Percentiles rank a stretch among this genome's conserved stretches.
These are phyloP conservation scores for Heterobasidion annosum DNA, from an alignment of 1,284 basidiomycete species.

Conservation along the genomic window DNA sequence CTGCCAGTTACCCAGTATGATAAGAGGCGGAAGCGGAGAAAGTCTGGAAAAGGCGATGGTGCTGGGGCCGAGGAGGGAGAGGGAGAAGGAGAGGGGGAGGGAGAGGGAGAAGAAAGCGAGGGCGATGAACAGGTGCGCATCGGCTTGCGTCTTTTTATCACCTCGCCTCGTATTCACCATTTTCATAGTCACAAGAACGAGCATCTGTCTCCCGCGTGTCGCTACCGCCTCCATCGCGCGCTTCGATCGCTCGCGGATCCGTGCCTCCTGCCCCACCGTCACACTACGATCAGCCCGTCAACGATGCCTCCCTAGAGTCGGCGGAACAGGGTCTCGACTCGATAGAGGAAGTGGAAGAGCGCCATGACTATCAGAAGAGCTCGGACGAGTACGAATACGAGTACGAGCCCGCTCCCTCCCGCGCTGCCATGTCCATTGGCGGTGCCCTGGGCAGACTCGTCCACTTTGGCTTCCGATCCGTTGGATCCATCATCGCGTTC, in stretches of 20 bases:
- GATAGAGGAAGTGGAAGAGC: slow-evolving; percentile 38
- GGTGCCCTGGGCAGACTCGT: slow-evolving; percentile 36
- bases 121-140: slow-evolving; percentile 15
- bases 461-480: slow-evolving; percentile 24
- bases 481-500: slow-evolving; percentile 13
- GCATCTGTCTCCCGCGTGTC: slow-evolving; percentile 24
- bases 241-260: slow-evolving; percentile 17
- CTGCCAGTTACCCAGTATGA: slow-evolving; percentile 58
- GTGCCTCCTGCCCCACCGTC: slow-evolving; percentile 14
- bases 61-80: slow-evolving; percentile 7
- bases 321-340: slow-evolving; percentile 42
- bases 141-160: neutral
- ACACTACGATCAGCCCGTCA: slow-evolving; percentile 15
- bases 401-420: neutral
- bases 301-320: slow-evolving; percentile 31
- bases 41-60: slow-evolving; percentile 2
- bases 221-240: slow-evolving; percentile 22
- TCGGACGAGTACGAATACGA: slow-evolving; percentile 6
- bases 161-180: neutral
- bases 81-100: slow-evolving; percentile 34
- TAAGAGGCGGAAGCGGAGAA: slow-evolving; percentile 37
- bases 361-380: slow-evolving; percentile 11
- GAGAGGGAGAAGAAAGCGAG: slow-evolving; percentile 33
- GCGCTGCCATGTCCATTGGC: slow-evolving; percentile 24
- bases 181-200: slow-evolving; percentile 6